Base-by-base conservation (phyloP, 2,329 filamentous ascomycete species). In the Cladosporium sp. region DNA sequence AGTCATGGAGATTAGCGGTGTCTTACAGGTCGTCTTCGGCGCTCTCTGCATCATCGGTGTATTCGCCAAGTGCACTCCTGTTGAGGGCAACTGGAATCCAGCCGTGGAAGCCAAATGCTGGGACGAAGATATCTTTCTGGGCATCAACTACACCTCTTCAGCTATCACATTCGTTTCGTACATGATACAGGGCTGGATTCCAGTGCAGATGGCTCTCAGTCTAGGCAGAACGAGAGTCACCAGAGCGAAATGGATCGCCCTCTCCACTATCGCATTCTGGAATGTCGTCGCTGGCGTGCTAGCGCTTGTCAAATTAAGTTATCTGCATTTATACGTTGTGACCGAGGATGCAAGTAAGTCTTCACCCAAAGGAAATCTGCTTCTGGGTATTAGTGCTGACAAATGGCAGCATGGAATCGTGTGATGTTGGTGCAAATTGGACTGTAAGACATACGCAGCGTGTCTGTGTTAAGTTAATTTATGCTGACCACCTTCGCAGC, bases 181-280 rank as follows among this genome's bases (percentile, higher is more conserved):
- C 38, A 40, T 40, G 38, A 40, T 40, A 20, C 38, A 40, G 13
- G 38, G 38, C 8, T 40, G 38, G 38, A 40, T 40, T 5, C 38
- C 38, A 7, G 13, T 40, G 7, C 38, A 22, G n/a, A 40, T 40
- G 38, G 38, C 38, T 8, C 38, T 40, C 4, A 40, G 38, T 22
- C 19, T 40, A 18, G 38, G 38, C 7, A 40, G 22, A 19, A 40
- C 9, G 5, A 40, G 19, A 11, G 18, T 40, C 19, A 40, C 38
- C 8, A 20, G 19, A 20, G n/a, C 17, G 7, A n/a, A 40, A 13
- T 40, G 38, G 18, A 40, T 22, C 19, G 38, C 38, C 17, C 12
- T 40, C 3, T 40, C 38, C 7, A n/a, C 19, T 11, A 40, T 40
- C 19, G 38, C 38, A 6, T 40, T 40, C 19, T 40, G 38, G 38